These are phyloP conservation scores for Massariosphaeria phaeospora DNA, from an alignment of 495 filamentous ascomycete species.

Conservation along the genomic window DNA sequence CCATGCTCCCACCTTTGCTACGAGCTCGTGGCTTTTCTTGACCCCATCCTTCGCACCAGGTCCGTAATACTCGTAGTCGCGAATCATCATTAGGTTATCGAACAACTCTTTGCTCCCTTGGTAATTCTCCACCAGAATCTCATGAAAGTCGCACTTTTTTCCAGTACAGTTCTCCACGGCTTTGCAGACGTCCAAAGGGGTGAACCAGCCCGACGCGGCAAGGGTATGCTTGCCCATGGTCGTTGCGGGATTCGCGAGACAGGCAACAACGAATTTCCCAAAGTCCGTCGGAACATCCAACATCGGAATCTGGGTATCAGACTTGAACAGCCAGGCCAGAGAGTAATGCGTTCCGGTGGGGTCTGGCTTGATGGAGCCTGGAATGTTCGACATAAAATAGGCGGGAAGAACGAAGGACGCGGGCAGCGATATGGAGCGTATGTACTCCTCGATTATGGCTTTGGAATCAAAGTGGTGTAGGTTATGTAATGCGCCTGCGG, in stretches of 20 bases:
- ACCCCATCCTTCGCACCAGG: constrained; percentile 10
- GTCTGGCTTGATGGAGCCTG: constrained; percentile 27
- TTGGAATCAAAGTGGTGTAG: constrained; percentile 62
- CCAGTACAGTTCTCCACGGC: constrained; percentile 8
- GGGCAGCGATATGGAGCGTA: constrained; percentile 45
- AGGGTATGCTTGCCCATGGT: constrained; percentile 37
- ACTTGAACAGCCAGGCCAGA: constrained; percentile 40
- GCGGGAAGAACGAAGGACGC: constrained; percentile 55
- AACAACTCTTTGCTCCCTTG: constrained; percentile 13
- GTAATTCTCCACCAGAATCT: constrained; percentile 7
- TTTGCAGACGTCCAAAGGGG: constrained; percentile 13
- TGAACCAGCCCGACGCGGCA: constrained; percentile 13
- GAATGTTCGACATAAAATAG: constrained; percentile 56
- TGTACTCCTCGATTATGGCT: constrained; percentile 55
- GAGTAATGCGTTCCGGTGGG: constrained; percentile 42
- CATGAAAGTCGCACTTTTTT: constrained; percentile 7
- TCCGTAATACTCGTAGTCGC: constrained; percentile 14
- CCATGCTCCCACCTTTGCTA: constrained; percentile 1
- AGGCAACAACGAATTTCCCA: constrained; percentile 53
- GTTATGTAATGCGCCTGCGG: constrained; percentile 45
- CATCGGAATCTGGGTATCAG: constrained; percentile 47
- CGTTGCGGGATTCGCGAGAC: constrained; percentile 41
- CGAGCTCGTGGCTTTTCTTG: constrained; percentile 7
- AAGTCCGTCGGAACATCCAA: constrained; percentile 50
- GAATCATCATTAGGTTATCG: constrained; percentile 20